Conservation (phyloP, 257 asterid genomes). For the Primulina tabacum region DNA sequence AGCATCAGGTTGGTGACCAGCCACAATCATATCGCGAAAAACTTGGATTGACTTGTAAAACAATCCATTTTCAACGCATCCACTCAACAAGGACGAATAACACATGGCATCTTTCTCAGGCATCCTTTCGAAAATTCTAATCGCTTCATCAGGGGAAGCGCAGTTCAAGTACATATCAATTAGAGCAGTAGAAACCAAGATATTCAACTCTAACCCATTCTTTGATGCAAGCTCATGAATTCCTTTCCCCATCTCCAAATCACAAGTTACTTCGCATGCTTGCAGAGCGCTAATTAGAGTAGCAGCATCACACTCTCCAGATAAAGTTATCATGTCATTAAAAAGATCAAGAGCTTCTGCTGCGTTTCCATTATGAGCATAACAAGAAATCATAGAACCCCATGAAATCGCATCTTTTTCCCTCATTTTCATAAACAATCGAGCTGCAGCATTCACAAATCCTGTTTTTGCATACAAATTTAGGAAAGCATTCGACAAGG, state of each 20-base stretch:
- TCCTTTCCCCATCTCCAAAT: constrained; percentile 47
- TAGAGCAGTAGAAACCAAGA: constrained; percentile 65
- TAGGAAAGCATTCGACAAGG: constrained; percentile 50
- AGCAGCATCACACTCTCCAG: constrained; percentile 47
- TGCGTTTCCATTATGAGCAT: constrained; percentile 59
- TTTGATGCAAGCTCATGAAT: constrained; percentile 47
- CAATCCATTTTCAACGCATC: constrained; percentile 55
- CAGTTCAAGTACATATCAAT: constrained; percentile 85
- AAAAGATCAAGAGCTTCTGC: constrained; percentile 46
- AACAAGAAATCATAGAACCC: constrained; percentile 73
- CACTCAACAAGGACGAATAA: constrained; percentile 53
- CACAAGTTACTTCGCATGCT: constrained; percentile 60
- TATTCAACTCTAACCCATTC: constrained; percentile 43
- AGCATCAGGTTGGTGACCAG: constrained; percentile 41
- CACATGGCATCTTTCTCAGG: constrained; percentile 51
- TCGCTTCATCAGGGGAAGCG: constrained; percentile 57
- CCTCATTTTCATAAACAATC: constrained; percentile 50
- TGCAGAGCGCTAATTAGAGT: constrained; percentile 56
- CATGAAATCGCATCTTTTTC: constrained; percentile 72
- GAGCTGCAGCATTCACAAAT: constrained; percentile 35
- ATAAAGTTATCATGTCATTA: constrained; percentile 42
- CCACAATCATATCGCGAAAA: constrained; percentile 50
- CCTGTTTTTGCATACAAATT: constrained; percentile 62
- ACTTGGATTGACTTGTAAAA: constrained; percentile 37
- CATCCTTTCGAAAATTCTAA: constrained; percentile 45